Conservation (phyloP, 2,329 filamentous ascomycete genomes). For the Aspergillus carbonarius region DNA sequence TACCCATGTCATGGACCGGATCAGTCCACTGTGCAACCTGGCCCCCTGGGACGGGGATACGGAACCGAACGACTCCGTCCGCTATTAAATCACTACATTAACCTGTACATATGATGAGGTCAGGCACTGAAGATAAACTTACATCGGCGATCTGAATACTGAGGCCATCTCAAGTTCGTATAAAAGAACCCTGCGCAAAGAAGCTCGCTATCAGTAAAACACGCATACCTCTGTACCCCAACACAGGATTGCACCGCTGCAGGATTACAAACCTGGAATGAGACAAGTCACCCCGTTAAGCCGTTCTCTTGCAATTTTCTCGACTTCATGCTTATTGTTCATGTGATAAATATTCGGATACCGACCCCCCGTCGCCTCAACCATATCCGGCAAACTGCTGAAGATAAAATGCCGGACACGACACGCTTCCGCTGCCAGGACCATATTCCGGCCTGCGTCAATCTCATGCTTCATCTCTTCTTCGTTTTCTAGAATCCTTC, state of each 20-base stretch:
- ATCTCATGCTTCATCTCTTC: slow-evolving; percentile 21
- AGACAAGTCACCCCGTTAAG: slow-evolving; percentile 15
- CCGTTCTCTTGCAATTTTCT: slow-evolving; percentile 13
- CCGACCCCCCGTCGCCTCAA: slow-evolving; percentile 7
- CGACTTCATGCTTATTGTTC: slow-evolving; percentile 17
- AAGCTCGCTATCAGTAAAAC: background rate
- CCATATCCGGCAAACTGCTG: slow-evolving; percentile 21
- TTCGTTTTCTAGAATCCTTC: slow-evolving; percentile 13
- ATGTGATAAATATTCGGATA: slow-evolving; percentile 17
- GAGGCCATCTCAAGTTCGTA: slow-evolving; percentile 16
- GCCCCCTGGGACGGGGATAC: slow-evolving; percentile 9
- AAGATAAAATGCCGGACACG: slow-evolving; percentile 16
- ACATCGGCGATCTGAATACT: slow-evolving; percentile 4
- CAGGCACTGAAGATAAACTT: no score
- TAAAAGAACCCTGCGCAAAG: slow-evolving; percentile 15
- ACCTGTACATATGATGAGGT: no score
- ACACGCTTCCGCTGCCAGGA: slow-evolving; percentile 17
- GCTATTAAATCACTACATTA: slow-evolving; percentile 1
- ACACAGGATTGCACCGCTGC: background rate
- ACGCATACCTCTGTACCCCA: background rate
- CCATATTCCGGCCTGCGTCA: slow-evolving; percentile 18
- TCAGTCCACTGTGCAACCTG: slow-evolving; percentile 20
- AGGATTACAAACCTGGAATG: slow-evolving; percentile 14
- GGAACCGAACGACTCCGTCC: slow-evolving; percentile 17
- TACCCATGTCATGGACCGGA: slow-evolving; percentile 18